A percentile compares a stretch with the other conserved stretches of the same genome.
phyloP scores from a whole-genome alignment of 805 yeast genomes.

The Kodamaea kaohsiungensis region DNA sequence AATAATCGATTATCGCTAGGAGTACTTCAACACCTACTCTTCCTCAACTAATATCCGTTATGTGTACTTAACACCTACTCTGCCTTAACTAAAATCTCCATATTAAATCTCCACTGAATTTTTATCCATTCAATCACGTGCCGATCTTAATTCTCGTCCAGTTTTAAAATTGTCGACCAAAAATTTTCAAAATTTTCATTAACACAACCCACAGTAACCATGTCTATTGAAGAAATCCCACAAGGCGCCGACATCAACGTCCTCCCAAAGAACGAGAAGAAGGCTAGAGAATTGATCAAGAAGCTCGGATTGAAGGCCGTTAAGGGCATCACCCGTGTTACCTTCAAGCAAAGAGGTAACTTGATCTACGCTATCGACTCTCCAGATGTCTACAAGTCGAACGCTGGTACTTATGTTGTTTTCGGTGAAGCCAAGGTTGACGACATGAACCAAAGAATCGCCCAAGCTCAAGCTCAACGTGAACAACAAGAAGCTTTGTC shows the following conservation, averaged over 20 bases:
- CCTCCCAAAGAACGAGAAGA: conserved; percentile 88
- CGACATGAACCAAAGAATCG: conserved; percentile 85
- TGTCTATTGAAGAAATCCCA: conserved; percentile 63
- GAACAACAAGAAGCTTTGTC: conserved; percentile 50
- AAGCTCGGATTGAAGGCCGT: conserved; percentile 88
- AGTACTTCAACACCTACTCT: too few relatives aligned
- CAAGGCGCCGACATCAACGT: conserved; percentile 82
- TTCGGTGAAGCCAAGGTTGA: conserved; percentile 98
- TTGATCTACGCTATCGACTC: conserved; percentile 85
- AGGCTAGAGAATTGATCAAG: conserved; percentile 87
- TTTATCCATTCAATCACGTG: too few relatives aligned
- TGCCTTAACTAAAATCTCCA: too few relatives aligned
- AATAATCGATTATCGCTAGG: too few relatives aligned
- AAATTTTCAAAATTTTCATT: conserved; percentile 10
- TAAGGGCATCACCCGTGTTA: conserved; percentile 92
- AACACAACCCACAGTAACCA: conserved; percentile 16
- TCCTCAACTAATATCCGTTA: too few relatives aligned
- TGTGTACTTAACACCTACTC: too few relatives aligned
- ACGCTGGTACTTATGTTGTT: conserved; percentile 92
- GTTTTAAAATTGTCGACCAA: neutral
- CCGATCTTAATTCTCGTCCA: too few relatives aligned
- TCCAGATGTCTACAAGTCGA: conserved; percentile 94
- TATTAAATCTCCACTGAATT: too few relatives aligned
- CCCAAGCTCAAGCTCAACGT: conserved; percentile 80
- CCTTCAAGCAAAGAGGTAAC: conserved; percentile 92